Evolutionary conservation across 352 stramenopile genomes (phyloP), one percentile per base, ranked within the genome.

Genomic region (Pythium utonaiense): DNA sequence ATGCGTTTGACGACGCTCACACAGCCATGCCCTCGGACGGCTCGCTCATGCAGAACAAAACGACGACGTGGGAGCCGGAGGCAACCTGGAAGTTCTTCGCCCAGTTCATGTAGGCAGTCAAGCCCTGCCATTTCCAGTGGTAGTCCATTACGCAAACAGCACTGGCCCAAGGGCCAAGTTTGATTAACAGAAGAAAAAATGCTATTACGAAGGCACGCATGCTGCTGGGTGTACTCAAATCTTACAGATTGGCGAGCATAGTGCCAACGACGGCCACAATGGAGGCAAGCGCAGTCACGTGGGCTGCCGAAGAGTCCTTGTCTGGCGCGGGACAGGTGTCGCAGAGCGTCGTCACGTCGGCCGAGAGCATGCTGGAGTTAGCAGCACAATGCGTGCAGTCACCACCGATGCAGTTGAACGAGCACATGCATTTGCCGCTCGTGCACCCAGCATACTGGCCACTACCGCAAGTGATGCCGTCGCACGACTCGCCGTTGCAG

Each of bases 401-500:
- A 31, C 51, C 75, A 12, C 75, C 77, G 14, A 80, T 49, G 57
- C 79, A 89, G 33, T 74, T 74, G 61, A 84, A 83, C 10, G 72
- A 66, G 55, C 79, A 89, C 36, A 80, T 73, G 53, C 79, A 89
- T 38, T 70, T 31, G 27, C 79, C 79, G 52, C 73, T 73, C 24
- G 78, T 67, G 52, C 79, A 89, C 22, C 73, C 74, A n/a, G 80
- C 75, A 51, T 83, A 82, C 41, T 64, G 58, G 41, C 66, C 70
- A 42, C 58, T 54, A 10, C 80, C 77, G 42, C 80, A 89, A 53
- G 73, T 57, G 17, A 86, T 69, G 19, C 70, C 60, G 57, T 83
- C 73, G 54, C 80, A 89, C 27, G 78, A 62, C 7, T 57, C 70
- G 21, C 77, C 80, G 48, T 66, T 70, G 47, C 80, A 89, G 44